phyloP scores from a whole-genome alignment of 257 asterid species.

The Lycium ferocissimum region DNA sequence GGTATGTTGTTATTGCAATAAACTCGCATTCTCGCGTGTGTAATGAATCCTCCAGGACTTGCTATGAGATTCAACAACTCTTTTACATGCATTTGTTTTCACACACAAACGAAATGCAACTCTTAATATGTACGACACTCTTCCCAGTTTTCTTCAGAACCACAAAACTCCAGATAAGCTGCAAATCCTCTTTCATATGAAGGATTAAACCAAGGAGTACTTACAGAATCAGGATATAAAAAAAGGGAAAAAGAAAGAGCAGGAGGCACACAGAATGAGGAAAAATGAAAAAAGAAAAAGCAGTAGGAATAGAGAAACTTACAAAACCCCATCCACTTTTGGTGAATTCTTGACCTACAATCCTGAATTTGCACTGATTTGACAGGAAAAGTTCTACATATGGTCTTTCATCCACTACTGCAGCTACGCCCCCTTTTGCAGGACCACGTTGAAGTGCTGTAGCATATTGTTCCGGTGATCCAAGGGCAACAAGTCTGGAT shows the following conservation, averaged over 20 bases:
- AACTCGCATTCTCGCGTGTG: background rate
- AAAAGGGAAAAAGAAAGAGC: background rate
- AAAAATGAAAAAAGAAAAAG: background rate
- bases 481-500: constrained; percentile 62
- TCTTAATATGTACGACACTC: background rate
- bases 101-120: background rate
- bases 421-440: constrained; percentile 64
- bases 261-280: background rate
- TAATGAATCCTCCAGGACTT: constrained; percentile 9
- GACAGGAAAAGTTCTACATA: constrained; percentile 63
- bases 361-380: constrained; percentile 56
- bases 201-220: background rate
- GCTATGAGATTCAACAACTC: background rate
- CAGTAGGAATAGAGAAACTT: constrained; percentile 41
- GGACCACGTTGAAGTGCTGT: constrained; percentile 59
- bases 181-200: constrained; percentile 9
- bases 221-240: background rate
- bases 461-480: constrained; percentile 63
- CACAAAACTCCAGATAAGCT: constrained; percentile 18
- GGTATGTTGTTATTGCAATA: too few species aligned
- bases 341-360: constrained; percentile 65
- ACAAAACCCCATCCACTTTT: constrained; percentile 81
- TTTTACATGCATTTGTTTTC: background rate
- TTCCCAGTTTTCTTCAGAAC: constrained; percentile 1
- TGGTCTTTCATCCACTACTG: constrained; percentile 71